Evolutionary conservation across 208 protist genomes (phyloP).

Genomic region (Wallacemonas rigidus): DNA sequence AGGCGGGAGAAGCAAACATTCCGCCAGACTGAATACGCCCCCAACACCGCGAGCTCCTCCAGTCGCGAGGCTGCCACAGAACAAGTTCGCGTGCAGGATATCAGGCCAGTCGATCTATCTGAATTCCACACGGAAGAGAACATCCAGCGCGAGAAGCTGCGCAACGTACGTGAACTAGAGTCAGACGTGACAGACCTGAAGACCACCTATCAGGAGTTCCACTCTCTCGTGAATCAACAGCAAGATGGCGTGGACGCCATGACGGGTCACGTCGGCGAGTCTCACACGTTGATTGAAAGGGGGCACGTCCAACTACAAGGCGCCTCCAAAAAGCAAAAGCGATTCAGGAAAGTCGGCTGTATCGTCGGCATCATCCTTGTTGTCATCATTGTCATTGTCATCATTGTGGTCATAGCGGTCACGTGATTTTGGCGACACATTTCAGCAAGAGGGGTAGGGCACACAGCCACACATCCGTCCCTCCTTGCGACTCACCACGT

Average conservation of each 20-base stretch:
- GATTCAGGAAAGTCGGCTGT: conserved; percentile 69
- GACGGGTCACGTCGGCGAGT: conserved; percentile 51
- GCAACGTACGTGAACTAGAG: conserved; percentile 71
- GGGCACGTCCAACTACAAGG: conserved; percentile 61
- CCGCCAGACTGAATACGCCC: conserved; percentile 27
- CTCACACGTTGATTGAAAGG: conserved; percentile 57
- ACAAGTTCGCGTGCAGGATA: conserved; percentile 46
- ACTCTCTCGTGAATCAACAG: conserved; percentile 71
- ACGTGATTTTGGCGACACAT: conserved; percentile 18
- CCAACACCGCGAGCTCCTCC: conserved; percentile 10
- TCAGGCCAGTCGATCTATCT: conserved; percentile 52
- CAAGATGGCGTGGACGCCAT: conserved; percentile 59
- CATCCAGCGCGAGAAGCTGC: conserved; percentile 71
- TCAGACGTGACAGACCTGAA: conserved; percentile 75
- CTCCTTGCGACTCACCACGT: too few species aligned
- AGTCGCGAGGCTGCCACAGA: conserved; percentile 13
- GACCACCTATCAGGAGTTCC: conserved; percentile 74
- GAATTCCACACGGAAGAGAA: conserved; percentile 75
- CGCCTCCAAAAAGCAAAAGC: conserved; percentile 52
- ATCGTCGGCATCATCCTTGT: conserved; percentile 52
- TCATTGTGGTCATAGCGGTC: conserved; percentile 47
- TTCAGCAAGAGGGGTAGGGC: too few species aligned
- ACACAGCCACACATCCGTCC: neutral
- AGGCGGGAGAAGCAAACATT: conserved; percentile 63
- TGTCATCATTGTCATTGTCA: conserved; percentile 50